Base-by-base conservation (phyloP, 371 early-diverging fungal species). In the Quaeritorhiza haematococci region DNA sequence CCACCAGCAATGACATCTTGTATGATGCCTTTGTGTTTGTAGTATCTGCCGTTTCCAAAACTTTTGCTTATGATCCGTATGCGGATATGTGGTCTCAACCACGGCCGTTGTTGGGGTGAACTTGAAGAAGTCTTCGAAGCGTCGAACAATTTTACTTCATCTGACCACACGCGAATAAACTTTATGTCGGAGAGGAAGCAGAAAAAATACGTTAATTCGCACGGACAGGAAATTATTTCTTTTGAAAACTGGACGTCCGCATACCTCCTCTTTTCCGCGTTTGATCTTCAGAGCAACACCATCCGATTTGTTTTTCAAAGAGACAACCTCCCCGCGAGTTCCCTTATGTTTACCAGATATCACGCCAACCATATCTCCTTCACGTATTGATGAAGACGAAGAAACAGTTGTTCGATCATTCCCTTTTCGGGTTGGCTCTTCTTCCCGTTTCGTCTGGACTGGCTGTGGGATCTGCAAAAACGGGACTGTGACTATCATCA, bases 71-170 rank as follows among this genome's bases (percentile, higher is more conserved):
- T 28, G 19, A 68, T 56, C 8, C 56, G 48, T 41, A 69, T 56
- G 38, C 58, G 57, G 4, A 66, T 13, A 30, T 62, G 58, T 23
- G 70, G 66, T 51, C 59, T 43, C 33, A 69, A 33, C 70, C 70
- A 69, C 3, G 61, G 53, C 13, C 45, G 41, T 5, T 28, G 13
- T 59, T 7, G 26, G 21, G 23, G 30, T 27, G 27, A n/a, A 6
- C 35, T 30, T 28, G 53, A 0, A 4, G 19, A 27, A 3, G 8
- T 5, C 8, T 57, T 51, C 4, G 17, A 35, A 17, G 28, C 10
- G 8, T 30, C 23, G 56, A 7, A 21, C 6, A 55, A 4, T 44
- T 61, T 32, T 13, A 45, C 33, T 52, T 58, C n/a, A 30, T 45
- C 53, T 4, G 26, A 17, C 55, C 49, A 58, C 2, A 48, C 55